Conservation (phyloP, 1,284 basidiomycete genomes). For the Marasmius fiardii region DNA sequence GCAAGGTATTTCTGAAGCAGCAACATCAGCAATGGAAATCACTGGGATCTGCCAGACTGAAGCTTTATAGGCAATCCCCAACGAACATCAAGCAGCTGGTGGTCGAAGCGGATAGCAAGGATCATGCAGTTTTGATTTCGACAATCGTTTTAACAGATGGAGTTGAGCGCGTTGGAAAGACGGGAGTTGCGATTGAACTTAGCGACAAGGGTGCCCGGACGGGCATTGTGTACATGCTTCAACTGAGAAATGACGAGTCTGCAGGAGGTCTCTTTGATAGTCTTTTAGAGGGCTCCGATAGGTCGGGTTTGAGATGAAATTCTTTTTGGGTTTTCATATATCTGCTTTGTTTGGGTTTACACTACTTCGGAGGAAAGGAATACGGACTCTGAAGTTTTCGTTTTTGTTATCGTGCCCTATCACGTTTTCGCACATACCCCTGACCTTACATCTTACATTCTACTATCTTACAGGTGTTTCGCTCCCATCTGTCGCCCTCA, state of each 20-base stretch:
- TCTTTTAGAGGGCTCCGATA: slow-evolving; percentile 85
- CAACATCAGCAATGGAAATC: slow-evolving; percentile 97
- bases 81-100: slow-evolving; percentile 95
- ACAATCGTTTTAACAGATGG: slow-evolving; percentile 96
- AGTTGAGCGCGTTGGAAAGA: slow-evolving; percentile 96
- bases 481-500: background rate
- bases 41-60: slow-evolving; percentile 84
- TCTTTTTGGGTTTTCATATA: background rate
- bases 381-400: background rate
- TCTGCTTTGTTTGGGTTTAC: slow-evolving; percentile 2
- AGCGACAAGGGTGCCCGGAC: slow-evolving; percentile 87
- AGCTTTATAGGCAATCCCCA: slow-evolving; percentile 81
- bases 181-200: slow-evolving; percentile 94
- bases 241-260: slow-evolving; percentile 84
- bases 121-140: slow-evolving; percentile 81
- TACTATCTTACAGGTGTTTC: background rate
- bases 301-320: slow-evolving; percentile 26
- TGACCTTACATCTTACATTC: slow-evolving; percentile 8
- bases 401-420: background rate
- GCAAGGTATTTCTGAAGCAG: slow-evolving; percentile 96
- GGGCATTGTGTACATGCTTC: slow-evolving; percentile 98
- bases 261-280: slow-evolving; percentile 86
- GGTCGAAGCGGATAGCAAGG: slow-evolving; percentile 84
- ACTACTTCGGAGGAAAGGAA: slow-evolving; percentile 1
- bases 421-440: slow-evolving; percentile 11